Evolutionary conservation across 2,329 filamentous ascomycete genomes (phyloP), one percentile per base, ranked within the genome.

Genomic region (Talaromyces sp.): DNA sequence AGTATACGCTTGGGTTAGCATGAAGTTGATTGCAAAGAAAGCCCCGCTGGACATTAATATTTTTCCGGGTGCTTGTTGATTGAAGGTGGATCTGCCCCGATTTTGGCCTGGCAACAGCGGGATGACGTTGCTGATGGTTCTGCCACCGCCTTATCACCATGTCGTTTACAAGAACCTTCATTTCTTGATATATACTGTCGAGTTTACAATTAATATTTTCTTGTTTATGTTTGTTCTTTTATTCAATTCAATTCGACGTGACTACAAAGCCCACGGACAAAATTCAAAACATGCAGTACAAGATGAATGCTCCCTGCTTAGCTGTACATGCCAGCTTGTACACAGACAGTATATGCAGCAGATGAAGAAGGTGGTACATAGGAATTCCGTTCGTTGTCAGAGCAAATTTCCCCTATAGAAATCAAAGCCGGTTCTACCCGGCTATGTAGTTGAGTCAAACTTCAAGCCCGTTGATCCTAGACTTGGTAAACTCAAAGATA

Each of bases 401-500:
- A 47, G 44, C 7, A 3, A 18, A 27, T 27, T 16, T 18, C 18
- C 23, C 44, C 18, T 23, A 23, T 12, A 10, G 5, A 14, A 2
- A 27, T 47, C 23, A 14, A 27, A 47, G 18, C 44, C 44, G 44
- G 44, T 47, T 18, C 23, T 47, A 53, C 50, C 50, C 28, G 50
- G 14, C 50, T n/a, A 16, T 4, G 18, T 14, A 12, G 28, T 16
- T 33, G 50, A 18, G 36, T 59, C 67, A 70, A n/a, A 61, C 61
- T 27, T 74, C 73, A 59, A 79, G 69, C 42, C 73, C 65, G 61
- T 79, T 75, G 64, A 81, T 81, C 60, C 70, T 70, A 61, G 70
- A 70, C 68, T 79, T 80, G 42, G 79, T 73, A 61, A 78, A 78
- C 67, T 81, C 79, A 57, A 79, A 80, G 23, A 78, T 71, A 64